phyloP scores from a whole-genome alignment of 352 stramenopile genomes.

The Phytopythium montanum region DNA sequence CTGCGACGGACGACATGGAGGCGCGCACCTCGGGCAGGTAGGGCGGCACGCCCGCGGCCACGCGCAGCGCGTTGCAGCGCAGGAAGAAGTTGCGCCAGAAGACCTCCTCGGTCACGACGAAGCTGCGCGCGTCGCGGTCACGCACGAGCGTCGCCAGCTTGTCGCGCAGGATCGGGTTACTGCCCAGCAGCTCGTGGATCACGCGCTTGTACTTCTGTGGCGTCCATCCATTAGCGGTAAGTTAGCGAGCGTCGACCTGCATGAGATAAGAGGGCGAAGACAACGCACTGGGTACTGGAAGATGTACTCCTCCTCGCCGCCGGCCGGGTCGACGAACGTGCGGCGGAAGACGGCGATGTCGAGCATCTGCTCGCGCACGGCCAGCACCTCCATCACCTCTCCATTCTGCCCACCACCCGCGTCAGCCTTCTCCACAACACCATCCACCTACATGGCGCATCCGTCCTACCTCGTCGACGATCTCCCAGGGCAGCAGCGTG shows the following conservation, averaged over 20 bases:
- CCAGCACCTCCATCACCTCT: constrained; percentile 27
- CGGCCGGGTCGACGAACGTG: constrained; percentile 56
- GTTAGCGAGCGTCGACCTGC: background rate
- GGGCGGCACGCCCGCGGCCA: constrained; percentile 28
- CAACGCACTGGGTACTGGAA: constrained; percentile 38
- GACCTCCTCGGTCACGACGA: constrained; percentile 41
- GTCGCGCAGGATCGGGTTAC: constrained; percentile 58
- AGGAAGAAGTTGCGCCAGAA: constrained; percentile 80
- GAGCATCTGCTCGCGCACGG: constrained; percentile 48
- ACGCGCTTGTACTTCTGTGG: constrained; percentile 39
- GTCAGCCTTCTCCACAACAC: background rate
- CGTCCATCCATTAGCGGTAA: too few species aligned
- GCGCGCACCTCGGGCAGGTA: constrained; percentile 47
- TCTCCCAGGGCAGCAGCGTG: constrained; percentile 48
- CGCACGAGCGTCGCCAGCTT: constrained; percentile 48
- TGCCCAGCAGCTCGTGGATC: constrained; percentile 40
- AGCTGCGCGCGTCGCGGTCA: constrained; percentile 19
- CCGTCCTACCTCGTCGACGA: constrained; percentile 9
- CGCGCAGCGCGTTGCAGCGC: constrained; percentile 51
- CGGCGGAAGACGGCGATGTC: constrained; percentile 57
- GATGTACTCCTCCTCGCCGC: constrained; percentile 60
- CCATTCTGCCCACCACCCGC: constrained; percentile 10
- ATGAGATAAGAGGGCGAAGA: background rate
- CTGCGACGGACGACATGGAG: constrained; percentile 20
- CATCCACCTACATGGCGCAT: background rate